These are phyloP conservation scores for Ogataea methanolica DNA, from an alignment of 805 yeast genomes.

Conservation along the genomic window DNA sequence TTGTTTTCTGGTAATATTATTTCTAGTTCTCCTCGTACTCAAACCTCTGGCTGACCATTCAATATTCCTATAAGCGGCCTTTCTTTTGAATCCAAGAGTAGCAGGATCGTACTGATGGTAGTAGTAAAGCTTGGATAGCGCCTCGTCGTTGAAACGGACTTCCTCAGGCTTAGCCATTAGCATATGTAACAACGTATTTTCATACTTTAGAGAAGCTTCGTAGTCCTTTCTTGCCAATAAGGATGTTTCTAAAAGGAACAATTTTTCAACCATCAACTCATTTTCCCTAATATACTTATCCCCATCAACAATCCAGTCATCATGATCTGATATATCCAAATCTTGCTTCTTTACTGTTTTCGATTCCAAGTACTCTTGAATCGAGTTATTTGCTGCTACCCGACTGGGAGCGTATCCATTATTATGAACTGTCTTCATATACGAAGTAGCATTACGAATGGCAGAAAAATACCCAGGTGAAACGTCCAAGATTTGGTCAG, in stretches of 20 bases:
- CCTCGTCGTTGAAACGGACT: conserved; percentile 15
- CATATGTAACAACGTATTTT: conserved; percentile 20
- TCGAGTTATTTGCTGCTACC: not conserved
- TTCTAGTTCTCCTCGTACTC: not conserved
- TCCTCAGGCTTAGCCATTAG: conserved; percentile 16
- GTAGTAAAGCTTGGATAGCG: conserved; percentile 10
- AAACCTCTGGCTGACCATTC: not conserved
- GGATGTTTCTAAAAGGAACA: conserved; percentile 21
- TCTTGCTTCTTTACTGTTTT: not conserved
- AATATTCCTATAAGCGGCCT: not conserved
- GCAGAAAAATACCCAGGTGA: conserved; percentile 12
- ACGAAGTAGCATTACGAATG: conserved; percentile 5
- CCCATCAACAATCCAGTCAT: conserved; percentile 1
- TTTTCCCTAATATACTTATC: conserved; percentile 1
- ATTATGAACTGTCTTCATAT: not conserved
- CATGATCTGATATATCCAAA: not conserved
- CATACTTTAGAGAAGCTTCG: conserved; percentile 22
- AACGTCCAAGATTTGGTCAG: conserved; percentile 7
- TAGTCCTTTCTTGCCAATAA: conserved; percentile 21
- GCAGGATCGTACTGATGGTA: conserved; percentile 13
- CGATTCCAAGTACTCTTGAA: not conserved
- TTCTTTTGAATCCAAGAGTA: conserved; percentile 7
- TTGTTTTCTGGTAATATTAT: not conserved
- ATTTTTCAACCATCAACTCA: conserved; percentile 9
- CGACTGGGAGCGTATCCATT: not conserved